These are phyloP conservation scores for Madurella mycetomatis DNA, from an alignment of 2,329 filamentous ascomycete genomes.

Conservation along the genomic window DNA sequence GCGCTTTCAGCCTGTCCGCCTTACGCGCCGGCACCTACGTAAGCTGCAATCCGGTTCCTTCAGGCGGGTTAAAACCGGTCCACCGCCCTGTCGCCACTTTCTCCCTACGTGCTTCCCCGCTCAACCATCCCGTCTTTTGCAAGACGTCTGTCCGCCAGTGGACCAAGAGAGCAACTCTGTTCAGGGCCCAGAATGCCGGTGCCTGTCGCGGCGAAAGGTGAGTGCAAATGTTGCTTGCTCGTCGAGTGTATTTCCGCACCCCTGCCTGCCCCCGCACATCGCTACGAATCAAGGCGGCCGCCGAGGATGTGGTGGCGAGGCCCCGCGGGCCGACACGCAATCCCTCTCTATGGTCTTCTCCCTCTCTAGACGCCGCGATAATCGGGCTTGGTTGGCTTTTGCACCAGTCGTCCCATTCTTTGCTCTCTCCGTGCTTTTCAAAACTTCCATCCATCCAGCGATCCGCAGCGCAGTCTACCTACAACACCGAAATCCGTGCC, in stretches of 20 bases:
- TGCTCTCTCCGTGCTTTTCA: background rate
- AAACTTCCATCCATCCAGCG: background rate
- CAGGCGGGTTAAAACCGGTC: background rate
- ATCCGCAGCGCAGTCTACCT: conserved; percentile 1
- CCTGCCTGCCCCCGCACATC: conserved; percentile 11
- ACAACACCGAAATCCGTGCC: background rate
- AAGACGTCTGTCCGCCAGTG: conserved; percentile 1
- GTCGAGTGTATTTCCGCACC: conserved; percentile 7
- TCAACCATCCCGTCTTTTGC: background rate
- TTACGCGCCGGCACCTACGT: no score
- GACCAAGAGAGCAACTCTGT: background rate
- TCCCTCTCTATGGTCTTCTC: conserved; percentile 3
- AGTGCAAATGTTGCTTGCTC: conserved; percentile 7
- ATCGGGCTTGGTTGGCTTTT: background rate
- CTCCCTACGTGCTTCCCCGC: background rate
- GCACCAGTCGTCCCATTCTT: background rate
- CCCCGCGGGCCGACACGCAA: conserved; percentile 19
- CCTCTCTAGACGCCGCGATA: background rate
- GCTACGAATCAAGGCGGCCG: conserved; percentile 14
- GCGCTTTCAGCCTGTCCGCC: no score
- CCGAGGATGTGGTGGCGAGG: conserved; percentile 20
- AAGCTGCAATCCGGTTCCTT: no score
- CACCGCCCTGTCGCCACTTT: background rate
- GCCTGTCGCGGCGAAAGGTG: conserved; percentile 26
- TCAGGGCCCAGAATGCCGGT: conserved; percentile 21